Evolutionary conservation across 2,329 filamentous ascomycete genomes (phyloP), one percentile per base, ranked within the genome.

Genomic region (Colletotrichum sp.): DNA sequence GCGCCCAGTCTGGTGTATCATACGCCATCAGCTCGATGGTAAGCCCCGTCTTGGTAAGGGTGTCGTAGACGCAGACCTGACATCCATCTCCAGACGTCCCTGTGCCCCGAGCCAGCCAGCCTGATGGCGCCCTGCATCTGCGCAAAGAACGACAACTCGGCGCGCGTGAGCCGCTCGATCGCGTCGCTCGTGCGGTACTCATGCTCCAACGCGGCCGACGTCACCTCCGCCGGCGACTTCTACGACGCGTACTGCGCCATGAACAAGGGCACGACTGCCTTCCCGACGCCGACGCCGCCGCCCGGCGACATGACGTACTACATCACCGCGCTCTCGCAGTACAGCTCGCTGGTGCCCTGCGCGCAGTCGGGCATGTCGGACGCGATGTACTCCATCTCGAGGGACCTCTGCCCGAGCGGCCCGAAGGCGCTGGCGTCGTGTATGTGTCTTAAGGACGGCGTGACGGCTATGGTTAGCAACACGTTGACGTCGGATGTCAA

Each of bases 291-390:
- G 2, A 81, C 85, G 1, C 80, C 83, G 32, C 89, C 89, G 8
- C 88, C 89, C 1, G 89, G 90, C 58, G 85, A 90, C 75, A 89
- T 91, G 86, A 85, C 88, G 1, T 91, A 91, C 78, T 88, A 90
- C 73, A 87, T 91, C 72, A 90, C 89, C 2, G 89, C 86, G 15
- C 80, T 91, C 32, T 83, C 87, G 1, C 81, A 87, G 72, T 91
- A 83, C 75, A 85, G 82, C 56, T 83, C 85, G 0, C 82, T 91
- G 1, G 84, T 84, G 0, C 78, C 81, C 0, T 91, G 89, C 70
- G 89, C 88, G 2, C 83, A 86, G 70, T 81, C 78, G 0, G 89
- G 83, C 1, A 76, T 91, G 21, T 85, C 86, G 4, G 82, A 84
- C 58, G 87, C 82, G 6, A 79, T 90, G 4, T 80, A 84, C 34